Percentiles rank a stretch among this genome's conserved stretches.
Evolutionary conservation across 345 rosid genomes (phyloP).

Genomic region (Sisymbrium altissimum): DNA sequence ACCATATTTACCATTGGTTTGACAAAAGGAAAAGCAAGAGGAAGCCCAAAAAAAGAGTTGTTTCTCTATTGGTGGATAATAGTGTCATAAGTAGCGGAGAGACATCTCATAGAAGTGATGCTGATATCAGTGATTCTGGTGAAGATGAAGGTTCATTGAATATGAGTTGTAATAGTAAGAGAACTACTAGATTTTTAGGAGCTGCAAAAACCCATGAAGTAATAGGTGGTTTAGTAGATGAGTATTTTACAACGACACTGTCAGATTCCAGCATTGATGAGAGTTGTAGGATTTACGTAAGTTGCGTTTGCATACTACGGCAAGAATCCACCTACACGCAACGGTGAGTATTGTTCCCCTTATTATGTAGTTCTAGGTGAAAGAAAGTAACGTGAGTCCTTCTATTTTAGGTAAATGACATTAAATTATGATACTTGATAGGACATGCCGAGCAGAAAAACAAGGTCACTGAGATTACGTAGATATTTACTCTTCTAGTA

Average conservation of each 20-base stretch:
- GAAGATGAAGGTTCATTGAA: conserved; percentile 24
- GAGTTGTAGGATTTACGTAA: conserved; percentile 51
- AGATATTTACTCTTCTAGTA: background rate
- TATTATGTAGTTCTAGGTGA: conserved; percentile 6
- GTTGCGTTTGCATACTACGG: conserved; percentile 68
- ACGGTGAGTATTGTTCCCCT: conserved; percentile 43
- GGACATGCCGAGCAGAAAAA: background rate
- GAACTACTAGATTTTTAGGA: conserved; percentile 26
- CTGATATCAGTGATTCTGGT: conserved; percentile 32
- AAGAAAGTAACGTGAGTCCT: conserved; percentile 13
- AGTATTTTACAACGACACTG: conserved; percentile 50
- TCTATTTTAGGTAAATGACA: background rate
- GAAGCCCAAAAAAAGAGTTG: conserved; percentile 54
- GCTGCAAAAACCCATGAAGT: conserved; percentile 32
- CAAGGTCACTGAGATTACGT: background rate
- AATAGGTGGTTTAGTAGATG: conserved; percentile 54
- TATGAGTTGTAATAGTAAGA: conserved; percentile 6
- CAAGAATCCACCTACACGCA: conserved; percentile 52
- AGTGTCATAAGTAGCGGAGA: conserved; percentile 31
- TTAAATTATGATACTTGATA: background rate
- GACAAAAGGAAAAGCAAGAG: conserved; percentile 53
- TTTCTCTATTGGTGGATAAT: conserved; percentile 48
- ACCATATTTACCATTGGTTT: conserved; percentile 44
- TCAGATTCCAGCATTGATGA: conserved; percentile 60
- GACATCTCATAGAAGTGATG: conserved; percentile 39